A percentile compares a stretch with the other conserved stretches of the same genome.
phyloP scores from a whole-genome alignment of 768 basidiomycete species.

The Leucocoprinus leucothites region DNA sequence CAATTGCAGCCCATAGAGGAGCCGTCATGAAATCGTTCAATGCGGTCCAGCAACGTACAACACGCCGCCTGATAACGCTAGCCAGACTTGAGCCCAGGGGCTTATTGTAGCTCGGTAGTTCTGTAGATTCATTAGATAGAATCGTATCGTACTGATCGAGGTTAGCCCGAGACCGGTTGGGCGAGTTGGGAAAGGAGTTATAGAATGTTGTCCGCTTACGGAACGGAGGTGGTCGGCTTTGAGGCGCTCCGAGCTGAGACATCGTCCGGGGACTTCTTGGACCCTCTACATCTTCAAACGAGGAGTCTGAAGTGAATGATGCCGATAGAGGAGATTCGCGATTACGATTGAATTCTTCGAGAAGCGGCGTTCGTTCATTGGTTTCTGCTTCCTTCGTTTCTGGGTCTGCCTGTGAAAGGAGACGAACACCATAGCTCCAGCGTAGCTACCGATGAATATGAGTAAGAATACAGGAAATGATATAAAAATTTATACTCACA shows the following conservation, averaged over 20 bases:
- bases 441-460: slow-evolving; percentile 53
- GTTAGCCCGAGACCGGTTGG: slow-evolving; percentile 34
- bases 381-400: slow-evolving; percentile 19
- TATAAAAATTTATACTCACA: slow-evolving; percentile 40
- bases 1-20: slow-evolving; percentile 77
- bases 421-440: slow-evolving; percentile 90
- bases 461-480: background rate
- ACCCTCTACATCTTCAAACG: slow-evolving; percentile 9
- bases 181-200: slow-evolving; percentile 66
- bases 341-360: slow-evolving; percentile 19
- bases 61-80: slow-evolving; percentile 19
- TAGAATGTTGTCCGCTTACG: slow-evolving; percentile 44
- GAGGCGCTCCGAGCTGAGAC: slow-evolving; percentile 6
- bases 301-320: slow-evolving; percentile 14
- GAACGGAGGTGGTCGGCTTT: background rate
- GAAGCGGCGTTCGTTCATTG: slow-evolving; percentile 35
- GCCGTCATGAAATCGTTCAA: slow-evolving; percentile 83
- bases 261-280: slow-evolving; percentile 3
- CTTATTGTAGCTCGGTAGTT: slow-evolving; percentile 6
- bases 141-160: slow-evolving; percentile 28
- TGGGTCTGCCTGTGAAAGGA: slow-evolving; percentile 70
- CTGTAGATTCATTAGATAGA: slow-evolving; percentile 18
- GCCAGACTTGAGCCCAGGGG: slow-evolving; percentile 13
- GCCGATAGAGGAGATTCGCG: slow-evolving; percentile 10
- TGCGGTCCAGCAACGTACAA: slow-evolving; percentile 30